These are phyloP conservation scores for Myriosclerotinia curreyana DNA, from an alignment of 2,329 filamentous ascomycete genomes.

Conservation along the genomic window DNA sequence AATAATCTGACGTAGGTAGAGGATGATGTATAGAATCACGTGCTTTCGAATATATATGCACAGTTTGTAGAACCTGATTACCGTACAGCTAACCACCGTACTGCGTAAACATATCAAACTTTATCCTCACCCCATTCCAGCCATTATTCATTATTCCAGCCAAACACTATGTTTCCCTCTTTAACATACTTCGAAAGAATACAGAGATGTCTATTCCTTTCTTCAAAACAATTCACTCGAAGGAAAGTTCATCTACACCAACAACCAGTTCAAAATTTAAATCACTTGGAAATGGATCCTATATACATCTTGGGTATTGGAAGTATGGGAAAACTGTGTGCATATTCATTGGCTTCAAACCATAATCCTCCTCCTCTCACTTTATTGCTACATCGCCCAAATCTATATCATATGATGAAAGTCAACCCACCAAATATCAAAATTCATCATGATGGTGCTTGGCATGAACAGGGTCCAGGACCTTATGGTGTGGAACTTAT, in stretches of 20 bases:
- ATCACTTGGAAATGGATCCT: not conserved
- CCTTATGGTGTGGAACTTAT: slow-evolving; percentile 30
- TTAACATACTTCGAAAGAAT: not conserved
- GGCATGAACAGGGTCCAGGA: slow-evolving; percentile 28
- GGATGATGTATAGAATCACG: not conserved
- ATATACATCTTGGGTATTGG: slow-evolving; percentile 79
- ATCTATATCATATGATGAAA: slow-evolving; percentile 50
- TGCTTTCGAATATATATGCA: not conserved
- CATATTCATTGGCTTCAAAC: slow-evolving; percentile 60
- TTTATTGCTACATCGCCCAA: slow-evolving; percentile 67
- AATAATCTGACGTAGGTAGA: slow-evolving; percentile 18
- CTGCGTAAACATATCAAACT: not conserved
- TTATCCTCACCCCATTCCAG: not conserved
- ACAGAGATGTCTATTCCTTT: not conserved
- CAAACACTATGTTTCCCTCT: not conserved
- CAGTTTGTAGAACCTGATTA: not conserved
- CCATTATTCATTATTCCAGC: not conserved
- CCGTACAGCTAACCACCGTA: not conserved
- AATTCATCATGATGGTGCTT: slow-evolving; percentile 29
- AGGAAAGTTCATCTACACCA: not conserved
- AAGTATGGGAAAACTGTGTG: slow-evolving; percentile 77
- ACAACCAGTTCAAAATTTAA: not conserved
- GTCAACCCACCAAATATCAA: slow-evolving; percentile 25
- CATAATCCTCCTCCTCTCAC: slow-evolving; percentile 67
- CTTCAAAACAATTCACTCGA: not conserved